A percentile compares a stretch with the other conserved stretches of the same genome.
phyloP scores from a whole-genome alignment of 768 basidiomycete species.

The Infundibulicybe gibba region DNA sequence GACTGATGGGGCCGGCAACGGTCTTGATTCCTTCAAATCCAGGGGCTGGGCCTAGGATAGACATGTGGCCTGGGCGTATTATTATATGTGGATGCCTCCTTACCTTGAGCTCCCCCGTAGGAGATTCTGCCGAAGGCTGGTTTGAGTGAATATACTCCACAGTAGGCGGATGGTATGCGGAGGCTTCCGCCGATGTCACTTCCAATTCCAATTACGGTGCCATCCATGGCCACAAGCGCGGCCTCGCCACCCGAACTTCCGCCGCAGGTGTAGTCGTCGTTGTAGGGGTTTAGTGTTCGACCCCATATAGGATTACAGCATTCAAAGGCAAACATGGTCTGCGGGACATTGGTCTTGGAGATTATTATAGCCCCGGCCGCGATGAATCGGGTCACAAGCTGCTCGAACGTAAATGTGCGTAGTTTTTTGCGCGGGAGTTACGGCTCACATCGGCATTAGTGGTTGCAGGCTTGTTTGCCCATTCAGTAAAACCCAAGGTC shows the following conservation, averaged over 20 bases:
- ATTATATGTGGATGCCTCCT: slow-evolving; percentile 4
- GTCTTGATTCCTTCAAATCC: slow-evolving; percentile 69
- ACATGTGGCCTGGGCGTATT: no score
- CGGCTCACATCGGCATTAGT: slow-evolving; percentile 60
- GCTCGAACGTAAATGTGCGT: slow-evolving; percentile 2
- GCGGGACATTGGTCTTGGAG: slow-evolving; percentile 91
- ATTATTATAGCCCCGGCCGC: slow-evolving; percentile 79
- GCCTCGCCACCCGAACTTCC: slow-evolving; percentile 87
- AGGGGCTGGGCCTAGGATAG: slow-evolving; percentile 41
- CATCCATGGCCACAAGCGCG: slow-evolving; percentile 75
- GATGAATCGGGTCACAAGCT: slow-evolving; percentile 57
- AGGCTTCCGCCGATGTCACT: slow-evolving; percentile 83
- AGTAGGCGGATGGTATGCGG: slow-evolving; percentile 77
- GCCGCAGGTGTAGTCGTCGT: slow-evolving; percentile 55
- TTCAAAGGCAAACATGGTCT: slow-evolving; percentile 83
- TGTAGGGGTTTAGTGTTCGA: slow-evolving; percentile 68
- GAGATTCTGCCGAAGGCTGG: slow-evolving; percentile 59
- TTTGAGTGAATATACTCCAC: slow-evolving; percentile 78
- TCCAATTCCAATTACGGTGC: slow-evolving; percentile 75
- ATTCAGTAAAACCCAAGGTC: slow-evolving; percentile 69
- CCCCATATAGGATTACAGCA: slow-evolving; percentile 82
- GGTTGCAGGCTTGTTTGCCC: slow-evolving; percentile 59
- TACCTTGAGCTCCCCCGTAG: slow-evolving; percentile 41
- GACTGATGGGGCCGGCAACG: slow-evolving; percentile 63
- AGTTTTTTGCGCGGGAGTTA: background rate